Conservation (phyloP, 805 yeast species). For the Suhomyces tanzawaensis region DNA sequence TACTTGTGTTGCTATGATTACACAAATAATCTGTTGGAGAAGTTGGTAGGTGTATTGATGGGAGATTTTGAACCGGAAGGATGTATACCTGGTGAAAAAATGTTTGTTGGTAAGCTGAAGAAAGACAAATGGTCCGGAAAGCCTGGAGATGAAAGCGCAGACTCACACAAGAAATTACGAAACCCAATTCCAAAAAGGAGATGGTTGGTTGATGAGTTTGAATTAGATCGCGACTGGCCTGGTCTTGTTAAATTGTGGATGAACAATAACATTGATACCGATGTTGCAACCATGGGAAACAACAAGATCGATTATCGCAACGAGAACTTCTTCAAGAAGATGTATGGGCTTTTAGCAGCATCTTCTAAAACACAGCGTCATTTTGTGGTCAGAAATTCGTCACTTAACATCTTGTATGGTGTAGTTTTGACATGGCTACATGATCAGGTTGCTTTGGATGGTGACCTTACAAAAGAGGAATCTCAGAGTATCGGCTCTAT, state of each 20-base stretch:
- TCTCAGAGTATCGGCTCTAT: slow-evolving; percentile 37
- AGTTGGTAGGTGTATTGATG: slow-evolving; percentile 51
- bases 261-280: slow-evolving; percentile 27
- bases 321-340: slow-evolving; percentile 27
- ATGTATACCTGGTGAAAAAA: slow-evolving; percentile 54
- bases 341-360: slow-evolving; percentile 30
- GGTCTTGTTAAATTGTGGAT: slow-evolving; percentile 45
- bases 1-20: slow-evolving; percentile 63
- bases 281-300: slow-evolving; percentile 14
- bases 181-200: slow-evolving; percentile 30
- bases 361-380: slow-evolving; percentile 37
- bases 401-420: slow-evolving; percentile 54
- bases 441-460: slow-evolving; percentile 14
- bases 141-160: slow-evolving; percentile 8
- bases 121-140: slow-evolving; percentile 12
- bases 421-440: slow-evolving; percentile 53
- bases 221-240: slow-evolving; percentile 49
- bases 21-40: slow-evolving; percentile 49
- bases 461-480: slow-evolving; percentile 13
- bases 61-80: slow-evolving; percentile 54
- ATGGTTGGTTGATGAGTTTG: slow-evolving; percentile 61
- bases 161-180: slow-evolving; percentile 14
- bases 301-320: slow-evolving; percentile 23
- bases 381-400: slow-evolving; percentile 57
- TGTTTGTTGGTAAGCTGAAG: slow-evolving; percentile 22